Conservation (phyloP, 129 eudicot species). For the Helichrysum umbraculigerum region DNA sequence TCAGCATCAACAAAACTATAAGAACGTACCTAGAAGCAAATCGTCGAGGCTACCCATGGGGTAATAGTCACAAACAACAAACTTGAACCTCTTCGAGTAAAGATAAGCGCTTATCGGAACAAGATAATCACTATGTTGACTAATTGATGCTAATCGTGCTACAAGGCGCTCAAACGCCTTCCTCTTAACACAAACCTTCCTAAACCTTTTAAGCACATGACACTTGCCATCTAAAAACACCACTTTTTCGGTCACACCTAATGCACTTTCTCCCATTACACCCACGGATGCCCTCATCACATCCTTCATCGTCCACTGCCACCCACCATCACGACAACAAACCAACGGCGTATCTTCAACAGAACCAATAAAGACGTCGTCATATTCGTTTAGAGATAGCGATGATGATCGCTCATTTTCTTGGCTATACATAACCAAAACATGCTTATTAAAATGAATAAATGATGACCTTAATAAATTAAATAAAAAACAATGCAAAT, state of each 20-base stretch:
- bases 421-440: slow-evolving; percentile 14
- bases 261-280: slow-evolving; percentile 45
- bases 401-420: slow-evolving; percentile 39
- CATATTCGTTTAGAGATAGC: slow-evolving; percentile 41
- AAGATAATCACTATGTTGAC: slow-evolving; percentile 38
- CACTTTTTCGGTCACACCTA: slow-evolving; percentile 50
- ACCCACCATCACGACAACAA: slow-evolving; percentile 10
- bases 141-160: slow-evolving; percentile 26
- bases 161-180: slow-evolving; percentile 42
- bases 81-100: slow-evolving; percentile 54
- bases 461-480: neutral
- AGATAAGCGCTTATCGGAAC: slow-evolving; percentile 45
- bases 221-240: slow-evolving; percentile 40
- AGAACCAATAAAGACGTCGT: slow-evolving; percentile 40
- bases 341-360: slow-evolving; percentile 38
- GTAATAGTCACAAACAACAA: slow-evolving; percentile 49
- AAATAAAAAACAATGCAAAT: neutral
- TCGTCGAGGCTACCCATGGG: slow-evolving; percentile 64
- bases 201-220: slow-evolving; percentile 44
- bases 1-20: neutral
- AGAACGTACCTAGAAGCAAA: slow-evolving; percentile 41
- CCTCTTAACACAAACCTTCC: slow-evolving; percentile 31
- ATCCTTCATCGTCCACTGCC: slow-evolving; percentile 40
- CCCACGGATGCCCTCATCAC: slow-evolving; percentile 59
- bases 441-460: neutral